A percentile compares a stretch with the other conserved stretches of the same genome.
These are phyloP conservation scores for Eutypella sp. DNA, from an alignment of 2,329 filamentous ascomycete species.

Conservation along the genomic window DNA sequence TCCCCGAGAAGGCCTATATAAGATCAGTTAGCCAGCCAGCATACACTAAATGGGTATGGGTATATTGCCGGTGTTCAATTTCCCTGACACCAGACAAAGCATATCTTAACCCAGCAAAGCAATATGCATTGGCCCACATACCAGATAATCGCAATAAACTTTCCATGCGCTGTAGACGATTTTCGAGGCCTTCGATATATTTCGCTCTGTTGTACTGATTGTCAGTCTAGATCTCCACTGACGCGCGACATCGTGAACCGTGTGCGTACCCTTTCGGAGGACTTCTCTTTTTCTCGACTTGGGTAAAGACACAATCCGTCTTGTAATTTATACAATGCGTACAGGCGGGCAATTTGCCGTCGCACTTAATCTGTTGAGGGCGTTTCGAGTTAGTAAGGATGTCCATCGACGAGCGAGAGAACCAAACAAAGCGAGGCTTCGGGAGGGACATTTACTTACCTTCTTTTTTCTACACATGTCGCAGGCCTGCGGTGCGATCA, in stretches of 20 bases:
- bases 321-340: constrained; percentile 98
- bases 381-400: background rate
- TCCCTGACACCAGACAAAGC: background rate
- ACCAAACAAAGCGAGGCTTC: background rate
- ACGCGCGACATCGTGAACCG: too few relatives aligned
- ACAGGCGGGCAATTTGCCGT: constrained; percentile 91
- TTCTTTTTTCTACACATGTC: constrained; percentile 67
- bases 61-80: too few relatives aligned
- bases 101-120: background rate
- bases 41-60: too few relatives aligned
- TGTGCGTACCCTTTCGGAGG: constrained; percentile 82
- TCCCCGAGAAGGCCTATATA: constrained; percentile 67
- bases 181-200: constrained; percentile 96
- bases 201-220: constrained; percentile 62
- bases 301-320: constrained; percentile 94
- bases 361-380: constrained; percentile 82
- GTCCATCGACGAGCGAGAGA: too few relatives aligned
- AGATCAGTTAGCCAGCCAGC: background rate
- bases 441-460: background rate
- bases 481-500: constrained; percentile 59
- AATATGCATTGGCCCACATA: constrained; percentile 25
- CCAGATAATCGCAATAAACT: constrained; percentile 79
- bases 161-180: constrained; percentile 93
- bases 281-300: constrained; percentile 97
- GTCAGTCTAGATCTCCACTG: constrained; percentile 6